Evolutionary conservation across 1,284 basidiomycete genomes (phyloP).

Genomic region (Papiliotrema terrestris): DNA sequence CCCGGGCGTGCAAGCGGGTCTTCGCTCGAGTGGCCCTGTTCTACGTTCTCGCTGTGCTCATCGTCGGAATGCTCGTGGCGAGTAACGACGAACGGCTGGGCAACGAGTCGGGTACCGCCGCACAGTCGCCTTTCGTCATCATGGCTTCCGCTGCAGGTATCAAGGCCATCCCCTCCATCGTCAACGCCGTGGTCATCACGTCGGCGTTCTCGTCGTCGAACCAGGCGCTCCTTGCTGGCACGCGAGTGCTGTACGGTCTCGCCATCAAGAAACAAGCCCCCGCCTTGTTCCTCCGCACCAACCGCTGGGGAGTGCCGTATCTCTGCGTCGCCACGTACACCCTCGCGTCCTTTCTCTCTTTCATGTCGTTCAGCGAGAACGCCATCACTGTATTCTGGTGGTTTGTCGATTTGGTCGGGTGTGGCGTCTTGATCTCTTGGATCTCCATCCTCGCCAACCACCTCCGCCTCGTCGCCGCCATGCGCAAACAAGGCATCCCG

Average conservation of each 20-base stretch:
- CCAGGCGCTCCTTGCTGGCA: conserved; percentile 75
- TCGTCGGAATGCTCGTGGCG: conserved; percentile 70
- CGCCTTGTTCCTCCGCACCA: conserved; percentile 63
- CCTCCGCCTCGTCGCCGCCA: conserved; percentile 67
- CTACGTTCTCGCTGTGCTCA: conserved; percentile 55
- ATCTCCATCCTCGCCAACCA: conserved; percentile 65
- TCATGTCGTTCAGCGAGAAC: conserved; percentile 54
- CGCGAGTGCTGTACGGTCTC: conserved; percentile 75
- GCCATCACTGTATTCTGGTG: conserved; percentile 67
- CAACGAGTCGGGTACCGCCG: conserved; percentile 12
- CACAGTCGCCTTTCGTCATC: conserved; percentile 71
- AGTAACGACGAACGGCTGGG: conserved; percentile 52
- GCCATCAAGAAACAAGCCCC: conserved; percentile 73
- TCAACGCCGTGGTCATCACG: conserved; percentile 78
- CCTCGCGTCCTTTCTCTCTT: conserved; percentile 67
- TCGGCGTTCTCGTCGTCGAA: conserved; percentile 84
- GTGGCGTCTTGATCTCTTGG: conserved; percentile 65
- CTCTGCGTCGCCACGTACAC: conserved; percentile 63
- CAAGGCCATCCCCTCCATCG: conserved; percentile 56
- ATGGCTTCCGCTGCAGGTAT: conserved; percentile 64
- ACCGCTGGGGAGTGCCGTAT: conserved; percentile 68
- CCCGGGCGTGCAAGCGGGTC: conserved; percentile 53
- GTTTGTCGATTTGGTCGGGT: conserved; percentile 68
- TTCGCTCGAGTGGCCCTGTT: conserved; percentile 43
- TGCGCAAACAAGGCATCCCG: conserved; percentile 58